Evolutionary conservation across 1,139 yeast species (phyloP).

Genomic region (Geotrichum bryndzae): DNA sequence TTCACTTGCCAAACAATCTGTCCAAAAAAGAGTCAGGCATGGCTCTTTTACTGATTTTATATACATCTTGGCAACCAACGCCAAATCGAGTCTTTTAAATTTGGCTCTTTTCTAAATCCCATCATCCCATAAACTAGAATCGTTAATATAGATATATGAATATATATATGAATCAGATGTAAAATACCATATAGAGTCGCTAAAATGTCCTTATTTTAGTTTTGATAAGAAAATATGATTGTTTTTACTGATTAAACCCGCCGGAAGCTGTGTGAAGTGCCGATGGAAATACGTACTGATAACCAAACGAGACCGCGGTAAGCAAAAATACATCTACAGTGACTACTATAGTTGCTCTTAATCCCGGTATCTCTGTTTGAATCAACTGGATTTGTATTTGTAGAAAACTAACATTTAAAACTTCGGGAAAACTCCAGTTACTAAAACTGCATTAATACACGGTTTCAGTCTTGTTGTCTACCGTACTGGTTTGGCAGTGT

Average conservation of each 20-base stretch:
- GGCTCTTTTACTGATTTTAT: background rate
- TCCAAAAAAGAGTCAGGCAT: background rate
- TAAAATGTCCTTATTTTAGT: background rate
- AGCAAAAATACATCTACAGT: too few species aligned
- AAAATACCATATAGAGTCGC: background rate
- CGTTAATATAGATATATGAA: background rate
- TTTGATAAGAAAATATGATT: background rate
- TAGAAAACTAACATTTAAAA: too few species aligned
- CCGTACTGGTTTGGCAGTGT: background rate
- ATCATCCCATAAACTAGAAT: background rate
- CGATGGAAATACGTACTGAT: background rate
- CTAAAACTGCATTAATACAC: background rate
- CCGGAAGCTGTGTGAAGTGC: background rate
- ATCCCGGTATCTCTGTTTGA: too few species aligned
- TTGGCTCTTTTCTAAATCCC: background rate
- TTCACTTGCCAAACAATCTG: background rate
- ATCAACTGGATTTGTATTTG: too few species aligned
- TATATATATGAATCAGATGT: background rate
- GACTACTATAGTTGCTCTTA: too few species aligned
- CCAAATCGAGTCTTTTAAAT: background rate
- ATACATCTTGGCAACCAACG: background rate
- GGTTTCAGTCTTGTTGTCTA: background rate
- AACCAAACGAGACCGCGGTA: too few species aligned
- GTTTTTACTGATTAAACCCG: background rate
- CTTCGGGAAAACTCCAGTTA: too few species aligned